phyloP scores from a whole-genome alignment of 495 filamentous ascomycete genomes.

The Aspergillus leporis region DNA sequence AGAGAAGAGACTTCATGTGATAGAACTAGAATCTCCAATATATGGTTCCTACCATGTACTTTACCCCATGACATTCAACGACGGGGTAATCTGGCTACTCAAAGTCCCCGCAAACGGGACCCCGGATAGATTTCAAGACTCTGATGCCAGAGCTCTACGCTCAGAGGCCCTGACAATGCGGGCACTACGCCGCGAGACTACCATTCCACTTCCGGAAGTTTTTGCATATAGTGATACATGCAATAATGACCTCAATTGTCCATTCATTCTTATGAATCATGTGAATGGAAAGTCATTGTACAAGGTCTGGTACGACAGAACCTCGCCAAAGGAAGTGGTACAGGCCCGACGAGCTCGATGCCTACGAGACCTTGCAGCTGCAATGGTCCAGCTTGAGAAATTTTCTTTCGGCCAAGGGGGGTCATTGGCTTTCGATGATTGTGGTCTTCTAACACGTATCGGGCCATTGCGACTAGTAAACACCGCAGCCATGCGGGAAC shows the following conservation, averaged over 20 bases:
- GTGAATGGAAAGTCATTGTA: constrained; percentile 29
- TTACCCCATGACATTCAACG: constrained; percentile 7
- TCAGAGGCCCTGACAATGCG: constrained; percentile 34
- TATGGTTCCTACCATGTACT: constrained; percentile 9
- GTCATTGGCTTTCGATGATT: constrained; percentile 18
- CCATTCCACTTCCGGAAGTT: constrained; percentile 34
- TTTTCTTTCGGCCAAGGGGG: constrained; percentile 27
- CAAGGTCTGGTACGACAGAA: constrained; percentile 10
- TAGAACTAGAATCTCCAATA: background rate
- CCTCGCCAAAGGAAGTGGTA: background rate
- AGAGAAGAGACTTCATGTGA: background rate
- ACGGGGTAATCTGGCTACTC: background rate
- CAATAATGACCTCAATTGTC: constrained; percentile 13
- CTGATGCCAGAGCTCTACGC: constrained; percentile 21
- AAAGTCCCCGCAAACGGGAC: constrained; percentile 30
- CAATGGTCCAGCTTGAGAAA: constrained; percentile 33
- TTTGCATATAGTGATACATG: constrained; percentile 9
- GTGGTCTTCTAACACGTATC: constrained; percentile 16
- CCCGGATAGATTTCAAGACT: constrained; percentile 18
- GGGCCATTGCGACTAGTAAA: constrained; percentile 15
- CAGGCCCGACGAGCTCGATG: constrained; percentile 21
- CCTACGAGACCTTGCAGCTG: constrained; percentile 26
- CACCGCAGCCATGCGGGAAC: constrained; percentile 21
- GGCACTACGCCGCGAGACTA: constrained; percentile 25
- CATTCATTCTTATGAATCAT: constrained; percentile 31